Evolutionary conservation across 805 yeast genomes (phyloP).

Genomic region (Candida wancherniae): DNA sequence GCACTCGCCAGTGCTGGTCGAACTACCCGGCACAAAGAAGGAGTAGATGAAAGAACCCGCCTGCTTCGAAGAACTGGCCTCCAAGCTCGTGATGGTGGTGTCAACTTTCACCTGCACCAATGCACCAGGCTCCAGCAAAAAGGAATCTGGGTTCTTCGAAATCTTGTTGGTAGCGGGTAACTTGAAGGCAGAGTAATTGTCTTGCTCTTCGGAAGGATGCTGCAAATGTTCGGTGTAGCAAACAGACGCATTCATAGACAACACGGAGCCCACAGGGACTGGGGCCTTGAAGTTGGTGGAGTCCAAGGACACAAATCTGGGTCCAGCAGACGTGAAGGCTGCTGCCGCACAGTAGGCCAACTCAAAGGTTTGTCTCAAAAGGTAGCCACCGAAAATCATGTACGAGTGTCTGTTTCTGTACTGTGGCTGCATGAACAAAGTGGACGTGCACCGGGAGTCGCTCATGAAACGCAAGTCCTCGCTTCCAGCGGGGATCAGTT

Average conservation of each 20-base stretch:
- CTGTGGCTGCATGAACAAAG: slow-evolving; percentile 93
- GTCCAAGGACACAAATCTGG: slow-evolving; percentile 85
- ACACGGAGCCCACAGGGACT: slow-evolving; percentile 91
- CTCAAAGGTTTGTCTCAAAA: slow-evolving; percentile 89
- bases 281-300: slow-evolving; percentile 91
- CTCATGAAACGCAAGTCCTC: slow-evolving; percentile 53
- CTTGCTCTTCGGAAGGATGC: slow-evolving; percentile 23
- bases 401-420: slow-evolving; percentile 91
- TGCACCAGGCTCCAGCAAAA: slow-evolving; percentile 75
- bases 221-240: slow-evolving; percentile 82
- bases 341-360: slow-evolving; percentile 92
- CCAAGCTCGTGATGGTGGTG: slow-evolving; percentile 68
- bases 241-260: slow-evolving; percentile 75
- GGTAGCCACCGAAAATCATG: slow-evolving; percentile 93
- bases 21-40: slow-evolving; percentile 71
- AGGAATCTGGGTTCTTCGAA: slow-evolving; percentile 48
- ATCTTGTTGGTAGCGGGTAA: slow-evolving; percentile 55
- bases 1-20: slow-evolving; percentile 36
- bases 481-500: slow-evolving; percentile 7
- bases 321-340: slow-evolving; percentile 77
- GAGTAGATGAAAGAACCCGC: slow-evolving; percentile 89
- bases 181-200: slow-evolving; percentile 37
- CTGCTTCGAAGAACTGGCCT: slow-evolving; percentile 55
- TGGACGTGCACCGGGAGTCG: slow-evolving; percentile 65
- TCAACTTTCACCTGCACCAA: slow-evolving; percentile 86